Evolutionary conservation across 202 grass and related monocot species (phyloP).

Genomic region (Saccharum hybrid): DNA sequence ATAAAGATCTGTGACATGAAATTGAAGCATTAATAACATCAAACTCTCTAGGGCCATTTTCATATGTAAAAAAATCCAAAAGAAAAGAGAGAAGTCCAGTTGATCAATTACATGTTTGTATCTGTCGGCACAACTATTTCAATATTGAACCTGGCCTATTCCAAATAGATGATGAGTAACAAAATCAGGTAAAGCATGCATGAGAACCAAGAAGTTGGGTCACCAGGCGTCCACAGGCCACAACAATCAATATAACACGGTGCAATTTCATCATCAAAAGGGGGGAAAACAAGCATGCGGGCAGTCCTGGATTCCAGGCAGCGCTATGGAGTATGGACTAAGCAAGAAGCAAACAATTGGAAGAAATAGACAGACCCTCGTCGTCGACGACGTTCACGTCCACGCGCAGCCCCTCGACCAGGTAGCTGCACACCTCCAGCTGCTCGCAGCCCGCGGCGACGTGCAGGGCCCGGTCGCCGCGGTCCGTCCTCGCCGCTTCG

Average conservation of each 20-base stretch:
- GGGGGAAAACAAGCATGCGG: neutral
- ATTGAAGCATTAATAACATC: neutral
- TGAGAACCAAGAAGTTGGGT: neutral
- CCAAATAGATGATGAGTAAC: neutral
- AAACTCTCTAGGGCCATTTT: neutral
- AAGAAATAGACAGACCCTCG: neutral
- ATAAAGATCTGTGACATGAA: neutral
- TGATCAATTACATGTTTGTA: neutral
- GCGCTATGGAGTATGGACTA: no score
- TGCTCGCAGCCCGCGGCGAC: neutral
- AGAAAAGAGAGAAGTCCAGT: neutral
- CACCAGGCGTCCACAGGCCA: neutral
- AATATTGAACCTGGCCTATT: neutral
- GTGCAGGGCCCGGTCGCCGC: neutral
- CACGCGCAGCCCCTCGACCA: neutral
- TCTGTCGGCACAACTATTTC: neutral
- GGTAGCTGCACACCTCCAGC: conserved; percentile 26
- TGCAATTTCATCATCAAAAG: neutral
- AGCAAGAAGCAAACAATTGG: neutral
- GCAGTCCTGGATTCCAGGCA: no score
- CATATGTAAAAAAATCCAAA: neutral
- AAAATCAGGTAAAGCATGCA: neutral
- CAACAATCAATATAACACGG: neutral
- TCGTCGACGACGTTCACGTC: conserved; percentile 13
- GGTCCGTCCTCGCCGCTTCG: neutral